Base-by-base conservation (phyloP, 352 stramenopile genomes). In the Phytophthora pistaciae region DNA sequence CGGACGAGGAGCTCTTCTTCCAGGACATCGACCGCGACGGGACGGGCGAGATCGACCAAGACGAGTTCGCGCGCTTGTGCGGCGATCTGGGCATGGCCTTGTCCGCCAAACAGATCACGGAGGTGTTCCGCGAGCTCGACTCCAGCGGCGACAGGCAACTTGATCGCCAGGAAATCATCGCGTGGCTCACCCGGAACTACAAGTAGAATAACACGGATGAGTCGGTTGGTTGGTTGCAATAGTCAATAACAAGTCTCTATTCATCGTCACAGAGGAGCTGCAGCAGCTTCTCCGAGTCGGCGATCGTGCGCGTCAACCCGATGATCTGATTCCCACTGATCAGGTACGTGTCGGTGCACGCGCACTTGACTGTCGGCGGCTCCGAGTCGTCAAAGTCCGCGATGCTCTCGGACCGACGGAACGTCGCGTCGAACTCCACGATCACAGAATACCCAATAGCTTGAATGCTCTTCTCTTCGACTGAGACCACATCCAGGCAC, bases 271-370 rank as follows among this genome's bases (percentile, higher is more conserved):
- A 72, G 27, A 93, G 72, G 61, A 93, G 77, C 61, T 88, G 72
- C 48, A 95, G 60, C 21, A 95, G 74, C 64, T 95, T 95, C 60
- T 95, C 86, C 11, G 84, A 92, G 57, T 93, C 85, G 8, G 81
- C 88, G 52, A 95, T 93, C 14, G 88, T 93, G 27, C 88, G 79
- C n/a, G 88, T 95, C 40, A 95, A 74, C 1, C 81, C 82, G 57
- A 93, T 91, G 60, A 95, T 89, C 50, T 91, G 80, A 57, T 89
- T 88, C 4, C 80, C 78, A 58, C 73, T 92, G 66, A 95, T 78
- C 69, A 92, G 62, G 52, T 93, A 95, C 33, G 87, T 93, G 58
- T 95, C 88, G 0, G 84, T 93, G 52, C 87, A 95, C 25, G 82
- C 80, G 25, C 85, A 92, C 3, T 75, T 91, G 60, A 92, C 88